Evolutionary conservation across 768 basidiomycete species (phyloP), one percentile per base, ranked within the genome.

Genomic region (Mycena rebaudengoi): DNA sequence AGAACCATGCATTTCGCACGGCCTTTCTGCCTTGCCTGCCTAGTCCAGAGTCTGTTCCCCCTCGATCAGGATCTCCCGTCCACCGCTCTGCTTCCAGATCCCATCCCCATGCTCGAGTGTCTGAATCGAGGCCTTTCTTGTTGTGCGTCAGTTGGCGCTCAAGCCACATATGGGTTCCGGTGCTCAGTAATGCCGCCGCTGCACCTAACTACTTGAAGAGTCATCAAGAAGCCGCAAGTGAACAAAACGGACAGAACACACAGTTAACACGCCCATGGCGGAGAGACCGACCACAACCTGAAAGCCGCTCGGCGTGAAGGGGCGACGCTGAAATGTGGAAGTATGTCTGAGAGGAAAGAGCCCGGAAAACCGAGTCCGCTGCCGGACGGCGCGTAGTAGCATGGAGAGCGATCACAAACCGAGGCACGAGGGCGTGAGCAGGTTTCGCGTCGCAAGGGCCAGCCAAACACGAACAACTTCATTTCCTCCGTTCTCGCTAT

Each of bases 41-140:
- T 10, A 93, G 76, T n/a, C 77, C 84, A 5, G 88, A 82, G 73
- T 93, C 90, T n/a, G 91, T 93, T 46, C 91, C 92, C 6, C 88
- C 89, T 30, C 26, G 78, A 62, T 67, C 78, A 25, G 72, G 52
- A 48, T 86, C 81, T 23, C 83, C 87, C 8, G 87, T 80, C 91
- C 91, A 92, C 52, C 79, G 78, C 54, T 88, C 88, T 18, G 79
- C 79, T 44, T 89, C 86, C 4, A 81, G 70, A 70, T 89, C 83
- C 91, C 91, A 92, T 70, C 89, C 86, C 87, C 88, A 93, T 61
- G 78, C 80, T 46, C 76, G 78, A 16, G 78, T 78, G 44, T 89
- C 87, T 37, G 80, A 74, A 66, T 92, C 88, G 18, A 62, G 23
- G 23, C 29, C 16, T 30, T 23, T 23, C 41, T 57, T 67, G 33